Evolutionary conservation across 257 asterid species (phyloP).

Genomic region (Capsicum chinense): DNA sequence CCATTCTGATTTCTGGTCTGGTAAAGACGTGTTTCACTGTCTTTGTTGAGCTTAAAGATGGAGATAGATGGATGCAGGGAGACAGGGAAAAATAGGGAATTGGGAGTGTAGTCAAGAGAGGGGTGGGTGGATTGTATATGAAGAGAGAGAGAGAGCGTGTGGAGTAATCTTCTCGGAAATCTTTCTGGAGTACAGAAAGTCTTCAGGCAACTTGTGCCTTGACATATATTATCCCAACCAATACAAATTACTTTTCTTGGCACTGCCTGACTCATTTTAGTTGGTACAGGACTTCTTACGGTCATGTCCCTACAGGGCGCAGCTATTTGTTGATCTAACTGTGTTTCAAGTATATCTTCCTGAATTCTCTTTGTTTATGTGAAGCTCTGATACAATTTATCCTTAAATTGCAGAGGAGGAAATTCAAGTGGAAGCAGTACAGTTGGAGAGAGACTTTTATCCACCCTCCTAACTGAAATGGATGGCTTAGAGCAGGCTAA

Average conservation of each 20-base stretch:
- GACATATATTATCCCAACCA: neutral
- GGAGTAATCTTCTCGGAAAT: neutral
- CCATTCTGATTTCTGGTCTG: neutral
- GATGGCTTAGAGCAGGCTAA: constrained; percentile 95
- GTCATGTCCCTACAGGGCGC: neutral
- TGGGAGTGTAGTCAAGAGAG: neutral
- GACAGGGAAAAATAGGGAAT: neutral
- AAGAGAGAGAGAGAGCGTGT: neutral
- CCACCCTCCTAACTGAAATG: constrained; percentile 96
- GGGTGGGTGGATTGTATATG: neutral
- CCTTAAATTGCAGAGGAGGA: constrained; percentile 71
- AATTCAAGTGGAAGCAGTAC: constrained; percentile 67
- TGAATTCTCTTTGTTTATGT: neutral
- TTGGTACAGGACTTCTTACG: neutral
- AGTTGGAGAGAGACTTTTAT: constrained; percentile 88
- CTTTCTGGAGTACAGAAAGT: neutral
- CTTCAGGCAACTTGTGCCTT: neutral
- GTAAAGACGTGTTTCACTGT: neutral
- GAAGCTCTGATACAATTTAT: constrained; percentile 14
- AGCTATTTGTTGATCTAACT: neutral
- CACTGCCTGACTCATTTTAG: neutral
- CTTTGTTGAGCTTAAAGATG: neutral
- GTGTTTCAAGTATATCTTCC: neutral
- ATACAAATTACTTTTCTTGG: neutral
- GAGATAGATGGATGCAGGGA: neutral